Evolutionary conservation across 139 green algal genomes (phyloP), one percentile per base, ranked within the genome.

Genomic region (Micromonas commoda): DNA sequence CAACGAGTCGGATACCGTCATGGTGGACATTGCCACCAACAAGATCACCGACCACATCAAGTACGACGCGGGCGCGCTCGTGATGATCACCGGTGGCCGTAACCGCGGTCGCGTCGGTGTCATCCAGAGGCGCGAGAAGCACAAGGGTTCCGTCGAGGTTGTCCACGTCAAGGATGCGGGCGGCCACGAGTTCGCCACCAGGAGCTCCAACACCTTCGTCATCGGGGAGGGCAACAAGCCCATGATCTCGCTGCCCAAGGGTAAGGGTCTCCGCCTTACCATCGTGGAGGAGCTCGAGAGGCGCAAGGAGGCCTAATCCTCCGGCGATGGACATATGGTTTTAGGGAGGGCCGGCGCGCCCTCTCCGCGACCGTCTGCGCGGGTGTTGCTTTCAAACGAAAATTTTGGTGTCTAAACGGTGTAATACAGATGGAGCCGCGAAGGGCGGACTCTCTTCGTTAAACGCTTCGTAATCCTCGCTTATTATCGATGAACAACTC

Each of bases 211-310:
- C 85, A 91, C 99, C 66, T 99, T 99, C 85, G 86, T 96, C 74
- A 97, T 99, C 64, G 96, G 96, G 80, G 95, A 96, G 88, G 96
- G 91, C 77, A 90, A 92, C 86, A 97, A 97, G 91, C 89, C 96
- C 3, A 81, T 97, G 45, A 87, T 99, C 74, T 94, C 88, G 38
- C 86, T 99, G 86, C 94, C 96, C 83, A 99, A 98, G 93, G 94
- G 91, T 87, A 98, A 98, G 91, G 96, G 96, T 76, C 88, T 99
- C 75, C 86, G 90, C 76, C 88, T 96, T 4, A 93, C 88, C 81
- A 98, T 98, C 78, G 86, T 99, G 79, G 90, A 99, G 88, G 95
- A 99, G 91, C 91, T 96, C 89, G 87, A 89, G 73, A 96, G 96
- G 92, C 66, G 66, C 66, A 73, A 70, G 63, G 63, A 33, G 28